Percentiles rank a stretch among this genome's conserved stretches.
These are phyloP conservation scores for Priceomyces melissophilus DNA, from an alignment of 805 yeast species.

Conservation along the genomic window DNA sequence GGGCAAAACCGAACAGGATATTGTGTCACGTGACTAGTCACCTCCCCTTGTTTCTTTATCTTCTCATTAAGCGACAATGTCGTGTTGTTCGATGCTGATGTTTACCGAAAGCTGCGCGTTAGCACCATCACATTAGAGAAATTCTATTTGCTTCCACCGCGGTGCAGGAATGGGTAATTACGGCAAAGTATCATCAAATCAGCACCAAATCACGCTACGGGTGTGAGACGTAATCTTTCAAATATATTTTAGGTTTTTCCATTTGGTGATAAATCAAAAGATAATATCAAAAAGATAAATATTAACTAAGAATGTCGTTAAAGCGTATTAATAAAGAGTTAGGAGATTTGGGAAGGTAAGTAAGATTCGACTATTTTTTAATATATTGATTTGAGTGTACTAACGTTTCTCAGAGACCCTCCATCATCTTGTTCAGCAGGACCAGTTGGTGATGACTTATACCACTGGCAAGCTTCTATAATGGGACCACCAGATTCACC, in stretches of 20 bases:
- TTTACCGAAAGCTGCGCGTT: too few relatives aligned
- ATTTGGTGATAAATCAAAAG: too few relatives aligned
- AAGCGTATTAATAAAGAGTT: slow-evolving; percentile 96
- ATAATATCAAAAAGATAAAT: too few relatives aligned
- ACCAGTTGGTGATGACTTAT: slow-evolving; percentile 95
- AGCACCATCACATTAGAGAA: too few relatives aligned
- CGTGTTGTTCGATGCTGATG: too few relatives aligned
- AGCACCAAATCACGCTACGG: slow-evolving; percentile 3
- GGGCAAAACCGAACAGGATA: too few relatives aligned
- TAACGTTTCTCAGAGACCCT: slow-evolving; percentile 70
- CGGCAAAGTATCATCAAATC: slow-evolving; percentile 3
- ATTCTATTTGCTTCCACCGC: too few relatives aligned
- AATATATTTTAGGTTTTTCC: not conserved
- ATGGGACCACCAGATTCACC: slow-evolving; percentile 98
- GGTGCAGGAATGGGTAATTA: not conserved
- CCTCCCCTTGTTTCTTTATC: too few relatives aligned
- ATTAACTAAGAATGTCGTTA: slow-evolving; percentile 60
- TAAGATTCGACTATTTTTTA: slow-evolving; percentile 15
- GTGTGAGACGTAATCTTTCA: too few relatives aligned
- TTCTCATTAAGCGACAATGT: too few relatives aligned
- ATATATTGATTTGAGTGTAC: slow-evolving; percentile 2
- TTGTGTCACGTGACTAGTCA: too few relatives aligned
- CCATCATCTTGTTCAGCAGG: slow-evolving; percentile 99
- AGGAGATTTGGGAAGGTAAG: slow-evolving; percentile 90
- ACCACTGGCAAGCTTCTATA: slow-evolving; percentile 99